These are phyloP conservation scores for Scedosporium aurantiacum DNA, from an alignment of 2,329 filamentous ascomycete genomes.

Conservation along the genomic window DNA sequence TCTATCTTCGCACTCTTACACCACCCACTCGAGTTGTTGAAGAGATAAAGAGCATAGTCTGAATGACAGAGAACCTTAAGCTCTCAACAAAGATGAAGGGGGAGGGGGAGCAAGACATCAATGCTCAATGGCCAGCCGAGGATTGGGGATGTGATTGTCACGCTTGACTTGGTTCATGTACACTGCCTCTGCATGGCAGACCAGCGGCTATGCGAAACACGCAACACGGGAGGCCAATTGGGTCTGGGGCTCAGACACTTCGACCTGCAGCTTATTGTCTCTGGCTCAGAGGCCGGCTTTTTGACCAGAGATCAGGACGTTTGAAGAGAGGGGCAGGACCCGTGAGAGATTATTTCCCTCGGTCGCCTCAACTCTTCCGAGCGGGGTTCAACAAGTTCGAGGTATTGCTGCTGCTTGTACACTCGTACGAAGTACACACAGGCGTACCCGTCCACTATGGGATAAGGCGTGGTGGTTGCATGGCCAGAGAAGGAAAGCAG, in stretches of 20 bases:
- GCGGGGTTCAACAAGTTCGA: neutral
- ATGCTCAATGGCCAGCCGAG: neutral
- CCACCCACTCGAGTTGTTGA: neutral
- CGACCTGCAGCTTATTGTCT: neutral
- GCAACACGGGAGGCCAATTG: neutral
- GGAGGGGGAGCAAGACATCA: neutral
- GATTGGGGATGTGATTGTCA: neutral
- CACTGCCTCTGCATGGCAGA: neutral
- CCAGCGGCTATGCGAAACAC: neutral
- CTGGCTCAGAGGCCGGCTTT: neutral
- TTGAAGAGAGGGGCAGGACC: neutral
- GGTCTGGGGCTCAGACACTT: neutral
- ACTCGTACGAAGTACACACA: neutral
- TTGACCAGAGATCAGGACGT: neutral
- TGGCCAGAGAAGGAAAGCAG: neutral
- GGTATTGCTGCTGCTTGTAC: slow-evolving; percentile 1
- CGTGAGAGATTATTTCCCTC: neutral
- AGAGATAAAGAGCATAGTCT: neutral
- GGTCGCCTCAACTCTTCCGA: neutral
- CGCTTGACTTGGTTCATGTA: neutral
- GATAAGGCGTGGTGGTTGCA: neutral
- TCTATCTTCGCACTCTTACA: neutral
- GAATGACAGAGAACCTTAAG: neutral
- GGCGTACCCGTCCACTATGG: neutral
- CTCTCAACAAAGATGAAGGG: neutral